Evolutionary conservation across 2,329 filamentous ascomycete genomes (phyloP).

Genomic region (Microascus cirrosus): DNA sequence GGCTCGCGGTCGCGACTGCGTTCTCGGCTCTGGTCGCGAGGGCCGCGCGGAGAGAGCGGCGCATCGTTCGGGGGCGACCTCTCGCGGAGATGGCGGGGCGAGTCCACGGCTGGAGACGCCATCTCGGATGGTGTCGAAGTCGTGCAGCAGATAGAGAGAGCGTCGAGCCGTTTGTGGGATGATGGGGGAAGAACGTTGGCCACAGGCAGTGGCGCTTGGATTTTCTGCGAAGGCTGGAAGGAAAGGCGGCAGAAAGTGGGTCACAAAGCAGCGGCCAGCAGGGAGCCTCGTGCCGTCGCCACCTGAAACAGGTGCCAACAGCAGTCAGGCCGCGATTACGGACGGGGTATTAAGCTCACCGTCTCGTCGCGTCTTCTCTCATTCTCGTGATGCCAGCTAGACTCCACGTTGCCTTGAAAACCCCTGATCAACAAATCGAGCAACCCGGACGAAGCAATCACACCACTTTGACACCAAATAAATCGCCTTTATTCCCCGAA

Average conservation of each 20-base stretch:
- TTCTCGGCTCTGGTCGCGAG: constrained; percentile 19
- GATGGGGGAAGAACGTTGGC: background rate
- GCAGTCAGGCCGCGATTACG: background rate
- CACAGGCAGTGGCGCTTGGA: background rate
- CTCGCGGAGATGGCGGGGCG: constrained; percentile 4
- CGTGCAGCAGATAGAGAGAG: background rate
- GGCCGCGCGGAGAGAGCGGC: constrained; percentile 12
- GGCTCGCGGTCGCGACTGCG: constrained; percentile 10
- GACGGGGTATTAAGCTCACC: background rate
- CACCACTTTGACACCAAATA: background rate
- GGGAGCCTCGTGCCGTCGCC: background rate
- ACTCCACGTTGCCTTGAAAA: background rate
- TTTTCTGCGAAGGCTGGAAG: background rate
- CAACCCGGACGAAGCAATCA: background rate
- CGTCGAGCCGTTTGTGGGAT: background rate
- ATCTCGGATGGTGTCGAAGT: constrained; percentile 15
- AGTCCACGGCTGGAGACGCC: constrained; percentile 30
- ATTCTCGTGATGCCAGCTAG: background rate
- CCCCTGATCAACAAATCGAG: background rate
- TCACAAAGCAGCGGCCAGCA: background rate
- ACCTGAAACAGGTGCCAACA: background rate
- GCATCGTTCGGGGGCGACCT: constrained; percentile 5
- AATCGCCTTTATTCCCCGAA: background rate
- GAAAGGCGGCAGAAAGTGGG: background rate
- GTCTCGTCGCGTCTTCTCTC: background rate